Evolutionary conservation across 129 eudicot genomes (phyloP), one percentile per base, ranked within the genome.

Genomic region (Kitagawia praeruptora): DNA sequence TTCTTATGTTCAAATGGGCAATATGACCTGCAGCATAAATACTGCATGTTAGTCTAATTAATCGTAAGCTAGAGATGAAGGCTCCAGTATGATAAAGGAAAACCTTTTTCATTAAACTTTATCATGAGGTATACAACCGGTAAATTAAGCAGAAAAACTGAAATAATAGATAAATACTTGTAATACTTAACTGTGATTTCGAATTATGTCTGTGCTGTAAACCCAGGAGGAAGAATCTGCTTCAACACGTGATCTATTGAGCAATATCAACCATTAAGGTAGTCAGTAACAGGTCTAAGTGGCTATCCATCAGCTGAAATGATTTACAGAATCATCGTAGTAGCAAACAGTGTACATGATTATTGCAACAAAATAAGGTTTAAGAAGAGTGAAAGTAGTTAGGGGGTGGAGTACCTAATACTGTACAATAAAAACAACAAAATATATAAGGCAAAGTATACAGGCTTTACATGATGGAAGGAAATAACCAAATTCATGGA

Each of bases 151-250:
- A 48, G 2, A 71, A 2, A 40, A 27, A 27, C 54, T 67, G 37
- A 76, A 61, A 23, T 47, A 42, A 37, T 71, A 80, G 74, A n/a
- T n/a, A n/a, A 74, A 75, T 23, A 64, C 69, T 48, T 23, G 79
- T 71, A 75, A 80, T 85, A 91, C 99, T 96, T 92, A 90, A 88
- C 99, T 92, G 92, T 92, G 81, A 97, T 96, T 85, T 96, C 98
- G 70, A 96, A 96, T 76, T 98, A 96, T 76, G 99, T 92, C 28
- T 97, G 99, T 49, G 88, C 91, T 85, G 90, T 96, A 78, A 96
- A 83, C 80, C 93, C 97, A 78, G 92, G 84, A 44, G 99, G 99
- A 64, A 96, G 84, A n/a, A n/a, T n/a, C n/a, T n/a, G n/a, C n/a
- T n/a, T n/a, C n/a, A n/a, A n/a, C n/a, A n/a, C n/a, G n/a, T n/a